phyloP scores from a whole-genome alignment of 2,329 filamentous ascomycete species.

The Phoma sp. region DNA sequence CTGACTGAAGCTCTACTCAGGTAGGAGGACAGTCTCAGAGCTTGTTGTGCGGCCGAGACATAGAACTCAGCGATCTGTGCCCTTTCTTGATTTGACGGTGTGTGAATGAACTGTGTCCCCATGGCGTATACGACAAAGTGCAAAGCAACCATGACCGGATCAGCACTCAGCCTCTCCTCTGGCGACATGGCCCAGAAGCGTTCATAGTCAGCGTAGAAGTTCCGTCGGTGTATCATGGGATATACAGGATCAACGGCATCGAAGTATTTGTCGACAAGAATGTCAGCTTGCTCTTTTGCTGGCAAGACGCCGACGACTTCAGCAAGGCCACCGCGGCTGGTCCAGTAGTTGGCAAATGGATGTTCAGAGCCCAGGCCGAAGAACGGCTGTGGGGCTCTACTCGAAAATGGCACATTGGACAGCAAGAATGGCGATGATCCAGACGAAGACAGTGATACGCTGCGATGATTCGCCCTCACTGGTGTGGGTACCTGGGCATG shows the following conservation, averaged over 20 bases:
- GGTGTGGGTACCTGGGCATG: constrained; percentile 36
- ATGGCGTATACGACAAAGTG: constrained; percentile 79
- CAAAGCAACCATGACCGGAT: constrained; percentile 73
- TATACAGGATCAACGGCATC: constrained; percentile 77
- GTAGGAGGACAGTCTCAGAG: constrained; percentile 76
- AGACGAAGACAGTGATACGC: constrained; percentile 45
- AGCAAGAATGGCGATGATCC: constrained; percentile 62
- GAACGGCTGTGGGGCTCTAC: constrained; percentile 74
- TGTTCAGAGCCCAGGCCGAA: constrained; percentile 82
- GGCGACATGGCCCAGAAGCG: constrained; percentile 72
- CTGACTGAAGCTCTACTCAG: constrained; percentile 74
- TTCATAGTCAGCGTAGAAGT: constrained; percentile 79
- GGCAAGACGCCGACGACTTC: constrained; percentile 79
- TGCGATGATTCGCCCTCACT: constrained; percentile 38
- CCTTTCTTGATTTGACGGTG: constrained; percentile 62
- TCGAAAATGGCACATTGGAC: constrained; percentile 75
- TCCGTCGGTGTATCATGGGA: constrained; percentile 77
- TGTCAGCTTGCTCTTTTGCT: constrained; percentile 76
- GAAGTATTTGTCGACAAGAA: constrained; percentile 63
- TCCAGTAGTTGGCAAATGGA: constrained; percentile 86
- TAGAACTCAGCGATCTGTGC: constrained; percentile 83
- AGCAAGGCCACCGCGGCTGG: constrained; percentile 73
- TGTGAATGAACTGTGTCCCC: constrained; percentile 76
- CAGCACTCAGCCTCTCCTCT: constrained; percentile 64
- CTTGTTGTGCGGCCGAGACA: constrained; percentile 78